phyloP scores from a whole-genome alignment of 83 land plant species.

The Larix sibirica region DNA sequence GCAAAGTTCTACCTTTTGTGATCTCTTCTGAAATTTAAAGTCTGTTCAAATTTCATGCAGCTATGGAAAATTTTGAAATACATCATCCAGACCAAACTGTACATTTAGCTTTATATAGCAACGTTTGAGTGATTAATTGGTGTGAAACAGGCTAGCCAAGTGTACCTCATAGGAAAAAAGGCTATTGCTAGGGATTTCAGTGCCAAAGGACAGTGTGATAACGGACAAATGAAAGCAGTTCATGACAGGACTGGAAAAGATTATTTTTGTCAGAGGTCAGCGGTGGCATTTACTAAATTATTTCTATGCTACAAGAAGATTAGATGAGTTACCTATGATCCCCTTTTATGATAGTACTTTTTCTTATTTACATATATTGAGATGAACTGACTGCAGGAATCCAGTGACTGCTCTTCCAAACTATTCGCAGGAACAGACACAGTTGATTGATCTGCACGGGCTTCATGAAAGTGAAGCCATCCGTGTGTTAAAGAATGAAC shows the following conservation, averaged over 20 bases:
- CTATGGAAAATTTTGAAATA: not conserved
- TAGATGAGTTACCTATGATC: not conserved
- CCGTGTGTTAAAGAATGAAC: conserved; percentile 36
- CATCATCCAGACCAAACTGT: not conserved
- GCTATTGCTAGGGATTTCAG: conserved; percentile 43
- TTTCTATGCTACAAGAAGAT: not conserved
- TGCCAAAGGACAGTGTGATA: conserved; percentile 50
- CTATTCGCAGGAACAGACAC: conserved; percentile 22
- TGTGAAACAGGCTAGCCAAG: conserved; percentile 39
- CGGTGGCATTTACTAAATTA: not conserved
- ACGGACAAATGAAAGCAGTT: conserved; percentile 49
- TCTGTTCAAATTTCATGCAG: not conserved
- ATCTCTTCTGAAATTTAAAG: not conserved
- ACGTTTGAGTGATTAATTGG: not conserved
- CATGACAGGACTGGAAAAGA: conserved; percentile 45
- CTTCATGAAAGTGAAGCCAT: conserved; percentile 50
- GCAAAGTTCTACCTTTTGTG: not conserved
- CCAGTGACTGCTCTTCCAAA: conserved; percentile 16
- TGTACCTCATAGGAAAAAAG: conserved; percentile 41
- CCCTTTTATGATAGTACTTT: not conserved
- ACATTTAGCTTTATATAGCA: not conserved
- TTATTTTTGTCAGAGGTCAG: conserved; percentile 32
- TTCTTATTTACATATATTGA: conserved; percentile 1
- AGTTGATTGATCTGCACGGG: conserved; percentile 41
- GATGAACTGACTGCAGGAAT: conserved; percentile 24